Evolutionary conservation across 192 early-diverging fungal genomes (phyloP), one percentile per base, ranked within the genome.

Genomic region (Mortierella claussenii): DNA sequence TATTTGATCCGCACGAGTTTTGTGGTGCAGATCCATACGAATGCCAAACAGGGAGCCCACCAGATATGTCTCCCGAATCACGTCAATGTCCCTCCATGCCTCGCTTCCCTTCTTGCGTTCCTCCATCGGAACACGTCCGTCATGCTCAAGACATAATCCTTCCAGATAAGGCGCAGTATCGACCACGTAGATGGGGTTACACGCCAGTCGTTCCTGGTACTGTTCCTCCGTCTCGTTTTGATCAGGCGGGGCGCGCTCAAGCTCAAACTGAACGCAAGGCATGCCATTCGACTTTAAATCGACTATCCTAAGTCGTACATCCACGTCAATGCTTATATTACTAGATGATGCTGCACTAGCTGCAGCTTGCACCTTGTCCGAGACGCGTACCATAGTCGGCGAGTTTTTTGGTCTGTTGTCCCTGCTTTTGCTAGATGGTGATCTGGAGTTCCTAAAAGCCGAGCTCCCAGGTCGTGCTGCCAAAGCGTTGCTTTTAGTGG

Each of bases 21-120:
- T 48, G 4, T 32, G 3, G 13, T 45, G n/a, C 28, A 45, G 21
- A 47, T 62, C 47, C 34, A 62, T 62, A 4, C 46, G 32, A 11
- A 62, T 51, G 8, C 37, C 47, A 62, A 62, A 51, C 18, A 51
- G 32, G 12, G 34, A 51, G 17, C 34, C 47, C 8, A 42, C 60
- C 23, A 49, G 21, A 7, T 24, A 26, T 32, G 30, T 48, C 13
- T 20, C 44, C 4, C 59, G 28, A 32, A 49, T 46, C 2, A 45
- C 31, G 20, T 60, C 28, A 37, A 60, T 32, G 7, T 49, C 18
- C 21, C 31, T 50, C 20, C 46, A 49, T 26, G 44, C 15, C n/a
- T 60, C 47, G 45, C 8, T 26, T 27, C 27, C 45, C 3, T 34
- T 24, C 59, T 50, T 60, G 44, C 59, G 45, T 24, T 47, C 4